Evolutionary conservation across 495 filamentous ascomycete species (phyloP).

Genomic region (Aspergillus taichungensis): DNA sequence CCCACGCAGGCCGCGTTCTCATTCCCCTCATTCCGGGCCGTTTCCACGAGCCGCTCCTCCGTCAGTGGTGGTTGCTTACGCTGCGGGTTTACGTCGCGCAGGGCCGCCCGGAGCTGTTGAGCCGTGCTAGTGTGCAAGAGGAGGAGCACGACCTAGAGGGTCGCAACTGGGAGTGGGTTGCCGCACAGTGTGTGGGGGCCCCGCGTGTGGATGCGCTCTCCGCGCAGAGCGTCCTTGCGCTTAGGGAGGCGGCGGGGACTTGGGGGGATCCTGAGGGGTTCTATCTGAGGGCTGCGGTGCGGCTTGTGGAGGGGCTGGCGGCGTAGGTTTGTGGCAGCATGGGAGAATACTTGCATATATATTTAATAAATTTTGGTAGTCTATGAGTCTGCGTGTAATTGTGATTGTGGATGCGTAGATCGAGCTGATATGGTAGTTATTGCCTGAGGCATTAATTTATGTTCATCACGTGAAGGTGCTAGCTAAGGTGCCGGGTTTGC

Average conservation of each 20-base stretch:
- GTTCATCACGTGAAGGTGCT: background rate
- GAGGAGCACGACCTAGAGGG: slow-evolving; percentile 47
- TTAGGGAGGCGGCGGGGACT: slow-evolving; percentile 63
- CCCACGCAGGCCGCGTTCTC: slow-evolving; percentile 78
- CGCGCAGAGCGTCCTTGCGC: slow-evolving; percentile 70
- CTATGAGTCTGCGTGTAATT: slow-evolving; percentile 1
- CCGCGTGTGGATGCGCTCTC: slow-evolving; percentile 66
- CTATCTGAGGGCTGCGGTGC: slow-evolving; percentile 70
- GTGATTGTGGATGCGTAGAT: background rate
- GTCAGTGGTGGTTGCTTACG: slow-evolving; percentile 83
- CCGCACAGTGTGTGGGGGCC: slow-evolving; percentile 56
- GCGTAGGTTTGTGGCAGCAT: slow-evolving; percentile 59
- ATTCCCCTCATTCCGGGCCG: slow-evolving; percentile 67
- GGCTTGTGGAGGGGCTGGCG: slow-evolving; percentile 71
- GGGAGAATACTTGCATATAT: background rate
- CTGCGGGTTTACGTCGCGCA: slow-evolving; percentile 69
- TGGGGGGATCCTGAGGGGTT: slow-evolving; percentile 77
- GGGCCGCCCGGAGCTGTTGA: slow-evolving; percentile 54
- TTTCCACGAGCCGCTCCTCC: slow-evolving; percentile 62
- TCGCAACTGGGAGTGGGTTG: slow-evolving; percentile 69
- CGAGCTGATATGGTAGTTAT: background rate
- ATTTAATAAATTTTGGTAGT: background rate
- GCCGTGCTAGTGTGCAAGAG: slow-evolving; percentile 49
- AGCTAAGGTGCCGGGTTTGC: background rate
- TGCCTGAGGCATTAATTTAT: slow-evolving; percentile 8